Percentiles rank a stretch among this genome's conserved stretches.
These are phyloP conservation scores for Nigrospora sphaerica DNA, from an alignment of 2,329 filamentous ascomycete species.

Conservation along the genomic window DNA sequence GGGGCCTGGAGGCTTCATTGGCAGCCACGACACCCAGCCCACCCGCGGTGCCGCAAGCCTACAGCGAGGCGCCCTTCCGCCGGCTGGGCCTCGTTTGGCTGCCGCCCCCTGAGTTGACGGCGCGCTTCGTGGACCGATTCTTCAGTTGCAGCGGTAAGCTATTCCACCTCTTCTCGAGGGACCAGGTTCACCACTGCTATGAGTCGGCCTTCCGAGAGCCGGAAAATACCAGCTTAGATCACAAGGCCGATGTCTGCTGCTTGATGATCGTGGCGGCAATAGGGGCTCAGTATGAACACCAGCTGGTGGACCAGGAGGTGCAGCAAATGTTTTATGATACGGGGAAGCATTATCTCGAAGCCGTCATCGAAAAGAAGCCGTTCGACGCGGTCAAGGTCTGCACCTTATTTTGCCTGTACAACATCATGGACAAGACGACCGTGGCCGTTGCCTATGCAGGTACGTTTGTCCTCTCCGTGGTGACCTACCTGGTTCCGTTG, in stretches of 20 bases:
- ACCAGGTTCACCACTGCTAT: slow-evolving; percentile 11
- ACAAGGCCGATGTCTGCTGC: slow-evolving; percentile 15
- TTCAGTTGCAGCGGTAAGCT: slow-evolving; percentile 16
- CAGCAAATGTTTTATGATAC: slow-evolving; percentile 16
- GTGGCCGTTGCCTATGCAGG: slow-evolving; percentile 21
- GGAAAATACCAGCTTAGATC: slow-evolving; percentile 3
- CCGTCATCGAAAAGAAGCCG: slow-evolving; percentile 14
- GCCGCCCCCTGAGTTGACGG: slow-evolving; percentile 10
- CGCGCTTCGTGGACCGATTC: slow-evolving; percentile 15
- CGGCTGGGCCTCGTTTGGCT: slow-evolving; percentile 9
- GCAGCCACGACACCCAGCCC: no score
- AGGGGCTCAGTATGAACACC: slow-evolving; percentile 17
- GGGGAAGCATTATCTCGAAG: slow-evolving; percentile 17
- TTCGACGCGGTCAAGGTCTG: slow-evolving; percentile 21
- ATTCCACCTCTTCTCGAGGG: slow-evolving; percentile 19
- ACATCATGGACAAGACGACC: slow-evolving; percentile 19
- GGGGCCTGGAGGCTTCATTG: no score
- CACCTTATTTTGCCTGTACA: slow-evolving; percentile 20
- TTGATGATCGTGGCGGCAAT: slow-evolving; percentile 18
- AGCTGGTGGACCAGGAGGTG: slow-evolving; percentile 6
- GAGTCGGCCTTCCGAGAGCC: slow-evolving; percentile 9
- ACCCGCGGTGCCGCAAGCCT: no score
- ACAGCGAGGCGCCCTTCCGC: background rate
- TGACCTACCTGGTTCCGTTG: background rate
- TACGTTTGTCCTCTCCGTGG: slow-evolving; percentile 2